Conservation (phyloP, 2,329 filamentous ascomycete genomes). For the Cladosporium sp. region DNA sequence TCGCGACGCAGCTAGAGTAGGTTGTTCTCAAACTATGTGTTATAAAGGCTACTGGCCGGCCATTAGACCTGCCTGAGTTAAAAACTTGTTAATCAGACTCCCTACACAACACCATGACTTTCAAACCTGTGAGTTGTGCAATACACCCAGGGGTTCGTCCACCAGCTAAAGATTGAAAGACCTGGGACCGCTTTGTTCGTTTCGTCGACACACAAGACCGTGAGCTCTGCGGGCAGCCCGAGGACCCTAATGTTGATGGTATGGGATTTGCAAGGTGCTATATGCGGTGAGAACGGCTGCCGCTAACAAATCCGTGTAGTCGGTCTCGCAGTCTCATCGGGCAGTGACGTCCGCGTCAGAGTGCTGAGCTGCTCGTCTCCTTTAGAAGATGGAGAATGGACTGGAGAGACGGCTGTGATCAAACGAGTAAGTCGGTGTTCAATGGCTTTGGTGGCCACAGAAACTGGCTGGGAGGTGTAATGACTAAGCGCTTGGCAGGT, state of each 20-base stretch:
- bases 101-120: background rate
- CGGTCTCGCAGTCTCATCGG: conserved; percentile 58
- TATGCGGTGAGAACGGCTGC: conserved; percentile 35
- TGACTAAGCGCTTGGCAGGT: conserved; percentile 38
- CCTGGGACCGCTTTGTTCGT: conserved; percentile 6
- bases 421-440: background rate
- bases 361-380: conserved; percentile 63
- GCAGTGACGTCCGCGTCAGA: conserved; percentile 58
- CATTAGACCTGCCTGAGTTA: background rate
- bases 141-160: no score
- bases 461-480: background rate
- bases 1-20: background rate
- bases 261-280: conserved; percentile 37
- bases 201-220: background rate
- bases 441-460: background rate
- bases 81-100: background rate
- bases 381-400: conserved; percentile 55
- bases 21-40: background rate
- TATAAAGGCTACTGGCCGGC: background rate
- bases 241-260: conserved; percentile 5
- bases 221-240: conserved; percentile 5
- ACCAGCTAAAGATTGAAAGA: background rate
- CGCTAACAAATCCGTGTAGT: conserved; percentile 47
- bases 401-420: conserved; percentile 51
- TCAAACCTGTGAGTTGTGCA: conserved; percentile 1